These are phyloP conservation scores for Aegilops sharonensis DNA, from an alignment of 176 grass and related monocot genomes.

Conservation along the genomic window DNA sequence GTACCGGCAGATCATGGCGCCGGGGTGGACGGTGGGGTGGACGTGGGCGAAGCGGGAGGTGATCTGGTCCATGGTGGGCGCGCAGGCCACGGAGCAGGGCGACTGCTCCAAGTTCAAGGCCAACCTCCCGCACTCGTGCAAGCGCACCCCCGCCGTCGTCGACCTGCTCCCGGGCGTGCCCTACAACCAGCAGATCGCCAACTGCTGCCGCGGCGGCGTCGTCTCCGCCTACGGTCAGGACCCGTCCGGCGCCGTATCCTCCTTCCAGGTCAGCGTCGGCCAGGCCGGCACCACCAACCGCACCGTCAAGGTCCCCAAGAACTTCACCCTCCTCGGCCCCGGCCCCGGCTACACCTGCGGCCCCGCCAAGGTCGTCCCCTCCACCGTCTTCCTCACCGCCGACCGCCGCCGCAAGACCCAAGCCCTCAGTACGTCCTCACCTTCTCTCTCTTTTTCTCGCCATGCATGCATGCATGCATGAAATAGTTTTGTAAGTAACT, in stretches of 20 bases:
- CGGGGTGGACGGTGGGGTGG: slow-evolving; percentile 83
- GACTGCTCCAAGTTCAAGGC: slow-evolving; percentile 97
- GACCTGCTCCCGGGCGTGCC: slow-evolving; percentile 88
- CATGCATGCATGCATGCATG: neutral
- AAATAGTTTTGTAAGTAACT: neutral
- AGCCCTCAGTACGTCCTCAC: slow-evolving; percentile 56
- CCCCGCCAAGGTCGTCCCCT: slow-evolving; percentile 60
- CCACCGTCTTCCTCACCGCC: slow-evolving; percentile 64
- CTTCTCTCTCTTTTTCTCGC: neutral
- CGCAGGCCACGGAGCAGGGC: slow-evolving; percentile 87
- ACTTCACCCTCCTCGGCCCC: slow-evolving; percentile 81
- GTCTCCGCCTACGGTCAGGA: slow-evolving; percentile 66
- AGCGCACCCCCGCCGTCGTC: slow-evolving; percentile 62
- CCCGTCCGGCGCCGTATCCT: slow-evolving; percentile 41
- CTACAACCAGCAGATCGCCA: slow-evolving; percentile 97
- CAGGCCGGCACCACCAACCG: slow-evolving; percentile 81
- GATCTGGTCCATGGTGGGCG: slow-evolving; percentile 97
- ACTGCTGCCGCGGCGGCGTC: slow-evolving; percentile 87
- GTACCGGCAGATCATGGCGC: slow-evolving; percentile 80
- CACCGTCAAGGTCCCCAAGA: slow-evolving; percentile 88
- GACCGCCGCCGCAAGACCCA: slow-evolving; percentile 84
- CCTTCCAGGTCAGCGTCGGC: slow-evolving; percentile 91
- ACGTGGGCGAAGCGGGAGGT: slow-evolving; percentile 82
- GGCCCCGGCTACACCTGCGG: slow-evolving; percentile 87
- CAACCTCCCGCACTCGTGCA: slow-evolving; percentile 82